A percentile compares a stretch with the other conserved stretches of the same genome.
phyloP scores from a whole-genome alignment of 192 early-diverging fungal species.

The Dimargaris verticillata region DNA sequence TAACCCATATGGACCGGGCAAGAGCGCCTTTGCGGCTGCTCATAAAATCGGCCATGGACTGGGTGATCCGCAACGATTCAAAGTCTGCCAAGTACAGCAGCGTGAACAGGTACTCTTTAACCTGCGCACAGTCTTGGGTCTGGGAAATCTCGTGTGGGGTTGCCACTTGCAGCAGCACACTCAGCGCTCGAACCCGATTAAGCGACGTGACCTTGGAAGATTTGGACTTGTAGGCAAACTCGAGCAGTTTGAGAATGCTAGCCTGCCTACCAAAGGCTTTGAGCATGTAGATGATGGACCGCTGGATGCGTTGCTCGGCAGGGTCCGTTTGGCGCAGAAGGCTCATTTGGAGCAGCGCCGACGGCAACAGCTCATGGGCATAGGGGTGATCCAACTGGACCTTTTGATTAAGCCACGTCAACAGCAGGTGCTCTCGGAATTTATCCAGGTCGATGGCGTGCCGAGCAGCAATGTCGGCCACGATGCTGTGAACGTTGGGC shows the following conservation, averaged over 20 bases:
- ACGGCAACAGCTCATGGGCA: constrained; percentile 14
- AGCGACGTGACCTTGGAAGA: constrained; percentile 27
- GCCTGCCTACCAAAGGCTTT: constrained; percentile 18
- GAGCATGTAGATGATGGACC: constrained; percentile 34
- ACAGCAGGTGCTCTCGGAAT: constrained; percentile 10
- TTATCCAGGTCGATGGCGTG: constrained; percentile 23
- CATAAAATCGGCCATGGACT: constrained; percentile 38
- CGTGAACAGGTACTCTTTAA: constrained; percentile 33
- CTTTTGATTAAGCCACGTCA: background rate
- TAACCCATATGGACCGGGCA: constrained; percentile 50
- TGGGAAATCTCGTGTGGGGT: constrained; percentile 25
- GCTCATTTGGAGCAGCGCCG: constrained; percentile 9
- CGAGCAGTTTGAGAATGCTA: constrained; percentile 24
- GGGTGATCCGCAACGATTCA: constrained; percentile 45
- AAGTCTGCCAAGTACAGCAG: constrained; percentile 55
- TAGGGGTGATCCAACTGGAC: background rate
- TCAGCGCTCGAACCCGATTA: constrained; percentile 37
- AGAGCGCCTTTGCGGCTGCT: constrained; percentile 47
- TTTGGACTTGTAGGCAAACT: constrained; percentile 29
- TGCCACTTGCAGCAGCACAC: constrained; percentile 37
- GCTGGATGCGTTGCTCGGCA: constrained; percentile 24
- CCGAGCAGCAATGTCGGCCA: constrained; percentile 21
- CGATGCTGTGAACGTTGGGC: constrained; percentile 12
- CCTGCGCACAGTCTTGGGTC: constrained; percentile 18
- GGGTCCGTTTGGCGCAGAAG: constrained; percentile 13